Conservation (phyloP, 202 grass and related monocot genomes). For the Schoenoplectus triqueter region DNA sequence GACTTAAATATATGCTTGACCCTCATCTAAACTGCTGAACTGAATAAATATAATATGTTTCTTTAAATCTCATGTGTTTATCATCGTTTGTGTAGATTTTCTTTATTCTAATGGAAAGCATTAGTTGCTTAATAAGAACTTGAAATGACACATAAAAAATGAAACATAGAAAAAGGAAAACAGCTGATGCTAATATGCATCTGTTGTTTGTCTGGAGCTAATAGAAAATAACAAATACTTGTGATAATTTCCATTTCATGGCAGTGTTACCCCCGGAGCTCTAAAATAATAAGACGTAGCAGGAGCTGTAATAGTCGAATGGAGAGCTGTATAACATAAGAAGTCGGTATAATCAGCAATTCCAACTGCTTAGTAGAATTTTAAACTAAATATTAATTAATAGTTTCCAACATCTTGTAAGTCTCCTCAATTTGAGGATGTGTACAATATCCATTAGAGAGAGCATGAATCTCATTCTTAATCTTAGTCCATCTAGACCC, state of each 20-base stretch:
- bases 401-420: conserved; percentile 28
- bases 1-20: neutral
- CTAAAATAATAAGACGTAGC: neutral
- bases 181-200: neutral
- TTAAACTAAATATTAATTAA: conserved; percentile 4
- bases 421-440: conserved; percentile 29
- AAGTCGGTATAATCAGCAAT: neutral
- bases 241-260: neutral
- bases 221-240: neutral
- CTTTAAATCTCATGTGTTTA: neutral
- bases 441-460: conserved; percentile 35
- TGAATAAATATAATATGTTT: neutral
- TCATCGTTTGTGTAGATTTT: neutral
- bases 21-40: no score
- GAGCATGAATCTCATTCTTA: conserved; percentile 54
- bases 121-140: neutral
- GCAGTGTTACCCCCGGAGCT: neutral
- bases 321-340: neutral
- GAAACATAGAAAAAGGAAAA: neutral
- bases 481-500: conserved; percentile 94
- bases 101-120: neutral
- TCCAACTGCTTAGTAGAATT: neutral
- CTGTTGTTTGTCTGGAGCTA: neutral
- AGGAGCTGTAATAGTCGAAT: neutral
- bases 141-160: neutral